These are phyloP conservation scores for Abelmoschus esculentus DNA, from an alignment of 345 rosid species.

Conservation along the genomic window DNA sequence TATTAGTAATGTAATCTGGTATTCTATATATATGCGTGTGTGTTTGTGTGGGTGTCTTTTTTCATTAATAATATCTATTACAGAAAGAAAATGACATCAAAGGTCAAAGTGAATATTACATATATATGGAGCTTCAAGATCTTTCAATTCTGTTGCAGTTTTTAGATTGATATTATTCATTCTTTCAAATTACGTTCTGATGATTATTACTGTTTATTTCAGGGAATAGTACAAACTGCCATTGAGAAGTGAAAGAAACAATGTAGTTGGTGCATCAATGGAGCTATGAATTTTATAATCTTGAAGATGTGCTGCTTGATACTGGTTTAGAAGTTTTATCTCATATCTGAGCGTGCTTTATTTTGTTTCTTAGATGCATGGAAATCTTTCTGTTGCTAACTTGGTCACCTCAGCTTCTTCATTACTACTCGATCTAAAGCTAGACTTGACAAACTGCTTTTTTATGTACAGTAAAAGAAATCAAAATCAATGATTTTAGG, in stretches of 20 bases:
- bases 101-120: background rate
- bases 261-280: conserved; percentile 5
- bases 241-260: background rate
- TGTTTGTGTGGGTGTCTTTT: background rate
- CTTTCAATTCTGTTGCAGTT: background rate
- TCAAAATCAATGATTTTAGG: background rate
- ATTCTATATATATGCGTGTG: background rate
- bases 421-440: background rate
- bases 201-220: background rate
- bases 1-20: conserved; percentile 19
- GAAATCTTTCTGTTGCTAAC: background rate
- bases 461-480: background rate
- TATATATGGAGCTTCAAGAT: background rate
- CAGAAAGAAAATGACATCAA: background rate
- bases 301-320: background rate
- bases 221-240: conserved; percentile 15
- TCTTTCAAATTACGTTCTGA: background rate
- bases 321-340: background rate
- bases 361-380: conserved; percentile 3
- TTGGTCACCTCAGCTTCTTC: background rate
- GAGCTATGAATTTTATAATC: background rate
- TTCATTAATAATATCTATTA: background rate
- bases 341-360: background rate
- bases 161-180: background rate
- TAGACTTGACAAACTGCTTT: background rate